Conservation (phyloP, 176 grass and related monocot species). For the Oryza nivara region DNA sequence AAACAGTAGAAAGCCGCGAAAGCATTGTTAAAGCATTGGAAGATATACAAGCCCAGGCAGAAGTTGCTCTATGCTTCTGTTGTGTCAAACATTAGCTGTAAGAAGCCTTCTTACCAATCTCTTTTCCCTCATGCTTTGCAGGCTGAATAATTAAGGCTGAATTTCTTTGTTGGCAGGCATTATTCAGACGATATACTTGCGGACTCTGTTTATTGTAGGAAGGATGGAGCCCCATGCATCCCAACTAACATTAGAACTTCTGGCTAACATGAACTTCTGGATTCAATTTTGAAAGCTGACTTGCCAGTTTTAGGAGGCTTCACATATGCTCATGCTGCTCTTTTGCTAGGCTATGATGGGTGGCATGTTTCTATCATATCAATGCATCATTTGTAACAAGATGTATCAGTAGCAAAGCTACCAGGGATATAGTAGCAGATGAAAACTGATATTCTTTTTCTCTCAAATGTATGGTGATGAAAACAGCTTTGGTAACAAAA, state of each 20-base stretch:
- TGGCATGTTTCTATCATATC: background rate
- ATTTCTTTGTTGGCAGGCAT: constrained; percentile 33
- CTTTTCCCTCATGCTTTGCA: constrained; percentile 4
- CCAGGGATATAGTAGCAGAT: background rate
- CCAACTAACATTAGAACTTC: constrained; percentile 21
- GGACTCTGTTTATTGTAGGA: background rate
- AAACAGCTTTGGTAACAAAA: background rate
- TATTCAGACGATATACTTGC: constrained; percentile 9
- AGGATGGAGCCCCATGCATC: constrained; percentile 22
- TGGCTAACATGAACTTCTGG: background rate
- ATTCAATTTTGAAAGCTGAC: constrained; percentile 17
- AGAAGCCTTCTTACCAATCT: background rate
- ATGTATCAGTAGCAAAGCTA: background rate
- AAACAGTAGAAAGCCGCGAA: constrained; percentile 49
- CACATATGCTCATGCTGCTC: background rate
- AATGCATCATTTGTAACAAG: background rate
- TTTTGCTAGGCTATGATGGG: background rate
- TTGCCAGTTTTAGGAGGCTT: background rate
- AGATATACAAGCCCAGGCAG: constrained; percentile 87
- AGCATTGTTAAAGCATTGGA: constrained; percentile 71
- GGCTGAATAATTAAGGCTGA: constrained; percentile 16
- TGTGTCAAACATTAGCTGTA: constrained; percentile 74
- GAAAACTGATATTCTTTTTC: background rate
- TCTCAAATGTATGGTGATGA: background rate
- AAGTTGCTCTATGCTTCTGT: constrained; percentile 89